Conservation (phyloP, 2,329 filamentous ascomycete species). For the Botrytis byssoidea region DNA sequence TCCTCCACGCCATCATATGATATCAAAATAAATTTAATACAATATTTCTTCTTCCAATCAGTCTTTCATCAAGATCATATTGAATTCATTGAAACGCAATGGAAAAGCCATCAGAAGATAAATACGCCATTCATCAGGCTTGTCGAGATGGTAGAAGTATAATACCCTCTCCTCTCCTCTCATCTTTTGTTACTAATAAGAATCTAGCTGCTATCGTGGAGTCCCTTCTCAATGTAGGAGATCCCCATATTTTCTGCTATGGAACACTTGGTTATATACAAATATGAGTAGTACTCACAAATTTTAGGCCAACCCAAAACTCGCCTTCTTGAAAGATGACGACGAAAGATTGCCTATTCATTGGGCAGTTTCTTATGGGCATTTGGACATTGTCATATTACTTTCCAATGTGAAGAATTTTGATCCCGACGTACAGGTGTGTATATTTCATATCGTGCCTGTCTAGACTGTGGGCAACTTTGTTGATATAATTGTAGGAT, state of each 20-base stretch:
- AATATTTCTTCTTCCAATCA: not conserved
- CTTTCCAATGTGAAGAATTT: conserved; percentile 71
- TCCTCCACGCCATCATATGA: conserved; percentile 14
- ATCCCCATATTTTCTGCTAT: not conserved
- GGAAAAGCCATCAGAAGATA: conserved; percentile 45
- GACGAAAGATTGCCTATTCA: conserved; percentile 90
- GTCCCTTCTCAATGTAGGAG: conserved; percentile 65
- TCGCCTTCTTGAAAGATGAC: conserved; percentile 70
- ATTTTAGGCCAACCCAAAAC: conserved; percentile 71
- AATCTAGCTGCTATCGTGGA: conserved; percentile 67
- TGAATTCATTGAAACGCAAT: not conserved
- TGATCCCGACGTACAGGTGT: conserved; percentile 77
- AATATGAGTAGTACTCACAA: conserved; percentile 19
- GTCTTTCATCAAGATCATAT: not conserved
- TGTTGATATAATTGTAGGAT: conserved; percentile 49
- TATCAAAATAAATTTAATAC: not conserved
- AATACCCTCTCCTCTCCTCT: conserved; percentile 30
- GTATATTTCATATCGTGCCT: conserved; percentile 11
- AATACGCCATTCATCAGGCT: conserved; percentile 84
- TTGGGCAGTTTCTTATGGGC: conserved; percentile 88
- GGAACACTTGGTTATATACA: not conserved
- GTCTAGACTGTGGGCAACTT: not conserved
- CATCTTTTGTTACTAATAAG: conserved; percentile 30
- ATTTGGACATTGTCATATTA: conserved; percentile 68
- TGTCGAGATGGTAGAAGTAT: conserved; percentile 80